phyloP scores from a whole-genome alignment of 768 basidiomycete species.

The Amanita thiersii region DNA sequence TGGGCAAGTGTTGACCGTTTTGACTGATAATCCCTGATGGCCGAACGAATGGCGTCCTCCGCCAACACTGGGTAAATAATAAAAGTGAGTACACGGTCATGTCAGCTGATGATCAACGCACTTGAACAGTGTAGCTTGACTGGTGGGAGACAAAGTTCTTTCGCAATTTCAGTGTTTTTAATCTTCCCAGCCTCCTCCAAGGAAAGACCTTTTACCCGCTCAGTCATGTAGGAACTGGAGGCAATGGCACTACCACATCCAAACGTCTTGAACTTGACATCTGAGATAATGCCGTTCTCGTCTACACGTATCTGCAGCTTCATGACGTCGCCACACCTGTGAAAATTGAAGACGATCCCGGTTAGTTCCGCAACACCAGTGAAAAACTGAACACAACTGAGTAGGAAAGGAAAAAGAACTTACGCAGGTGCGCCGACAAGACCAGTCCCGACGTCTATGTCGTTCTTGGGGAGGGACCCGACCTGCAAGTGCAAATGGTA shows the following conservation, averaged over 20 bases:
- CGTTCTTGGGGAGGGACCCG: constrained; percentile 89
- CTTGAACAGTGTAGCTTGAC: constrained; percentile 96
- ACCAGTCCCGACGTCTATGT: constrained; percentile 90
- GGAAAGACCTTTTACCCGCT: constrained; percentile 91
- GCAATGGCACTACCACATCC: constrained; percentile 98
- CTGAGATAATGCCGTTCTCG: constrained; percentile 89
- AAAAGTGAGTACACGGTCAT: constrained; percentile 4
- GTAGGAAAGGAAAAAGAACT: constrained; percentile 22
- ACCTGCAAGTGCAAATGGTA: constrained; percentile 49
- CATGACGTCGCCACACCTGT: constrained; percentile 96
- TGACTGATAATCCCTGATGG: constrained; percentile 90
- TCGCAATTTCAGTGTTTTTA: constrained; percentile 99
- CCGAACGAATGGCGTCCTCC: constrained; percentile 97
- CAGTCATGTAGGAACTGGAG: constrained; percentile 97
- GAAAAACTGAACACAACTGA: constrained; percentile 8
- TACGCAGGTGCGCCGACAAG: constrained; percentile 97
- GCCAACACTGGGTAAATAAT: constrained; percentile 65
- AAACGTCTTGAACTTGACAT: constrained; percentile 99
- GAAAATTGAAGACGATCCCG: constrained; percentile 9
- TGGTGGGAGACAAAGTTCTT: constrained; percentile 90
- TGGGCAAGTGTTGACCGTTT: constrained; percentile 54
- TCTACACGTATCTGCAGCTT: constrained; percentile 98
- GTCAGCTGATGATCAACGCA: constrained; percentile 28
- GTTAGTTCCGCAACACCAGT: constrained; percentile 22
- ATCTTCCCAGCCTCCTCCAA: constrained; percentile 93